phyloP scores from a whole-genome alignment of 768 basidiomycete genomes.

The Russula sp. region DNA sequence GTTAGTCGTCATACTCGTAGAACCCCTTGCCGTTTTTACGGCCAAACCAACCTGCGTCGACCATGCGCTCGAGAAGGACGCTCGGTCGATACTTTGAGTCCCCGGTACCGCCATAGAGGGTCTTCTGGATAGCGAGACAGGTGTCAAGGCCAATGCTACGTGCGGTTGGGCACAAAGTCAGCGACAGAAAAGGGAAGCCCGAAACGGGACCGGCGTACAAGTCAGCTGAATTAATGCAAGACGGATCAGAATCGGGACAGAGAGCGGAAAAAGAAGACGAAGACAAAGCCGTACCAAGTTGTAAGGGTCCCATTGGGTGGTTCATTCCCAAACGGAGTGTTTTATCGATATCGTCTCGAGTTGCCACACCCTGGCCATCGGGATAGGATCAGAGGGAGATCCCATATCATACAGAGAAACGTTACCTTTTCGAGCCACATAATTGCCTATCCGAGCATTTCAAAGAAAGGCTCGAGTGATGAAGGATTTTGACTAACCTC shows the following conservation, averaged over 20 bases:
- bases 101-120: conserved; percentile 78
- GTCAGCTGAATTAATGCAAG: conserved; percentile 25
- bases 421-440: conserved; percentile 84
- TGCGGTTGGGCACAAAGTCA: not conserved
- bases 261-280: not conserved
- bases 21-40: conserved; percentile 92
- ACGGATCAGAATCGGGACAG: not conserved
- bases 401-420: not conserved
- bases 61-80: conserved; percentile 88
- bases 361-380: conserved; percentile 55
- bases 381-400: not conserved
- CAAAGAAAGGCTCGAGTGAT: not conserved
- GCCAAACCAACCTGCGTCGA: conserved; percentile 91
- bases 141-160: conserved; percentile 93
- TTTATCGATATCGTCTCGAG: conserved; percentile 91
- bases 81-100: conserved; percentile 95
- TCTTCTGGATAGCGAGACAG: conserved; percentile 88
- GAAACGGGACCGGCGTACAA: conserved; percentile 27
- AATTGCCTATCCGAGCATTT: conserved; percentile 54
- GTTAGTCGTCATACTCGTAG: conserved; percentile 60
- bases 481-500: conserved; percentile 43
- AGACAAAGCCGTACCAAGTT: conserved; percentile 48
- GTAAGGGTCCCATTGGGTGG: conserved; percentile 91
- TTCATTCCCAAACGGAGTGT: conserved; percentile 91
- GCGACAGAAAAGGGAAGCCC: not conserved